Conservation (phyloP, 345 rosid species). For the Passiflora organensis region DNA sequence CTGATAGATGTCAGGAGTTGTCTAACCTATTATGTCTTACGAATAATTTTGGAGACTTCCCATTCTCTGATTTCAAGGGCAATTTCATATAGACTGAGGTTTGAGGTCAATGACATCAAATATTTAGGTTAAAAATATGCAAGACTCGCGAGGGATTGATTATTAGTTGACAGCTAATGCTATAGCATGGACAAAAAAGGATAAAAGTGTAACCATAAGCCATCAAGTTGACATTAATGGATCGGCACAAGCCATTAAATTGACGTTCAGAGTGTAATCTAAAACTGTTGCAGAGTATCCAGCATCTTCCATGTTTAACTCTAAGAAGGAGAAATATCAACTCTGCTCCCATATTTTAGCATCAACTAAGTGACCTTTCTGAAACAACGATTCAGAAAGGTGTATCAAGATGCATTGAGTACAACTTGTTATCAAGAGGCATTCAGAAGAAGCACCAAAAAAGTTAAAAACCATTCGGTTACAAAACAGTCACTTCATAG, state of each 20-base stretch:
- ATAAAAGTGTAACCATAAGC: neutral
- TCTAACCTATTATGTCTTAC: no score
- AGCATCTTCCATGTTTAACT: slow-evolving; percentile 48
- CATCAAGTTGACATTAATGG: neutral
- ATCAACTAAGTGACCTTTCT: slow-evolving; percentile 73
- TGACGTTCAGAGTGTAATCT: neutral
- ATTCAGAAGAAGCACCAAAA: slow-evolving; percentile 1
- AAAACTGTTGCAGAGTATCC: slow-evolving; percentile 50
- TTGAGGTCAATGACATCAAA: no score
- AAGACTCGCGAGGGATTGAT: no score
- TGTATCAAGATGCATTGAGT: slow-evolving; percentile 70
- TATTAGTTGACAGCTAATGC: no score
- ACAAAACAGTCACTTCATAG: no score
- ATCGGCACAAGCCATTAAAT: slow-evolving; percentile 5
- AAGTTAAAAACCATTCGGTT: neutral
- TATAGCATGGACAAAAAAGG: neutral
- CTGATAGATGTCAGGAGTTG: no score
- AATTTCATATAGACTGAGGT: no score
- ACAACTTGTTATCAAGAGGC: slow-evolving; percentile 4
- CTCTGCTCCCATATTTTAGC: slow-evolving; percentile 61
- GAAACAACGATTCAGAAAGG: slow-evolving; percentile 63
- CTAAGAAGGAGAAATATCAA: slow-evolving; percentile 47
- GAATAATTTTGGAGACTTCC: no score
- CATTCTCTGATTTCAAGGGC: no score
- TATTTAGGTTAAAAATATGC: no score